Evolutionary conservation across 1,284 basidiomycete species (phyloP).

Genomic region (Polyporus tsugae): DNA sequence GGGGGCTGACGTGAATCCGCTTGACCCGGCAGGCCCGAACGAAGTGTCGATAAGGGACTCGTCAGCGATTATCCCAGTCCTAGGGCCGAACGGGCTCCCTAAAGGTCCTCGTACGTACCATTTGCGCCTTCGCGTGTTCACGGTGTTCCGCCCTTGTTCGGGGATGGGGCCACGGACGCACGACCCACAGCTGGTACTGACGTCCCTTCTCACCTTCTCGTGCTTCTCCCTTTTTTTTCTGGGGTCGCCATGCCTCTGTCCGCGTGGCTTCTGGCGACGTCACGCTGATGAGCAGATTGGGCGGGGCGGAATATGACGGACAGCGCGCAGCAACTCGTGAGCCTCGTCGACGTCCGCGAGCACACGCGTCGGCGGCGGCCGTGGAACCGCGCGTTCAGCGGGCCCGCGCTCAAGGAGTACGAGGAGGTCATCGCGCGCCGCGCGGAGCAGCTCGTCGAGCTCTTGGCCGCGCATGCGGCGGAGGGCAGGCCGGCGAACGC

Average conservation of each 20-base stretch:
- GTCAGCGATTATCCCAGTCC: constrained; percentile 39
- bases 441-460: constrained; percentile 44
- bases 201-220: neutral
- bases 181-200: neutral
- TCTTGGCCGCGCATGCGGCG: constrained; percentile 34
- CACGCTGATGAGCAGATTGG: constrained; percentile 17
- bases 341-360: constrained; percentile 42
- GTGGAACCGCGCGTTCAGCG: constrained; percentile 53
- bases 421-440: constrained; percentile 44
- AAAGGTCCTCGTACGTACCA: constrained; percentile 47
- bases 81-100: constrained; percentile 46
- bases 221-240: neutral
- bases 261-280: no score
- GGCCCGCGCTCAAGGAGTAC: constrained; percentile 48
- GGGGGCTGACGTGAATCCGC: neutral
- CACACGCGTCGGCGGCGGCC: constrained; percentile 49
- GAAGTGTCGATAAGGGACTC: constrained; percentile 46
- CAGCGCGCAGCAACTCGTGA: constrained; percentile 38
- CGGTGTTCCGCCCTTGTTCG: no score
- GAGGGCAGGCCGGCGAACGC: constrained; percentile 37
- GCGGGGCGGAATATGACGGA: constrained; percentile 28
- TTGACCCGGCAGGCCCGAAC: constrained; percentile 44
- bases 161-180: no score
- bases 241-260: neutral
- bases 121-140: neutral